Evolutionary conservation across 768 basidiomycete genomes (phyloP), one percentile per base, ranked within the genome.

Genomic region (Mycena vitilis): DNA sequence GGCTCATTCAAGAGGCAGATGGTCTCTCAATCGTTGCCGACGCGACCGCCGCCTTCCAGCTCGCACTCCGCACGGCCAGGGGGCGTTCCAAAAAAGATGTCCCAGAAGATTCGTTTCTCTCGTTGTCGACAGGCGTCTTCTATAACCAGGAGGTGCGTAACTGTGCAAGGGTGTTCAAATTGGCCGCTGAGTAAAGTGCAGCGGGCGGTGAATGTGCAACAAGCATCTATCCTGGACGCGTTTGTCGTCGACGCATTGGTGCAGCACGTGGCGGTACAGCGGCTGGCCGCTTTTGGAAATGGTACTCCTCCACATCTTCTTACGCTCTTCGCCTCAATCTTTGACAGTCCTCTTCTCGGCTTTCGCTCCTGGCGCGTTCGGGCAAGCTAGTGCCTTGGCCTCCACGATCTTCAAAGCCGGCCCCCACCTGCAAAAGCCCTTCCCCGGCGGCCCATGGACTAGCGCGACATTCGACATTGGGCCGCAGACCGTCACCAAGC

Each of bases 371-470:
- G n/a, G n/a, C 5, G 20, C 22, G 9, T 49, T 22, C 22, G n/a
- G n/a, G 11, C 48, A 23, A 5, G 48, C 48, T 12, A 49, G 8
- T 7, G 5, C 20, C 5, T 13, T 49, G n/a, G 48, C 48, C 48
- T n/a, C n/a, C 22, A 5, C 10, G 5, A 13, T 23, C 23, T 12
- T 49, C 48, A 22, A n/a, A 6, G 8, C 6, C n/a, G 48, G 23
- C 13, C n/a, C 12, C 11, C 12, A n/a, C 22, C 12, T 49, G 48
- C n/a, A 6, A 8, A n/a, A 23, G 13, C 48, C 48, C 5, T 49
- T 49, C 48, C 37, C 55, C 34, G 55, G 55, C 9, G 47, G 30
- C 30, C 37, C 55, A 3, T 57, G 55, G 55, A 57, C 36, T n/a
- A 57, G n/a, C n/a, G 55, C 37, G 13, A 40, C 37, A 12, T 57